Conservation (phyloP, 2,329 filamentous ascomycete genomes). For the Fusarium sp. region DNA sequence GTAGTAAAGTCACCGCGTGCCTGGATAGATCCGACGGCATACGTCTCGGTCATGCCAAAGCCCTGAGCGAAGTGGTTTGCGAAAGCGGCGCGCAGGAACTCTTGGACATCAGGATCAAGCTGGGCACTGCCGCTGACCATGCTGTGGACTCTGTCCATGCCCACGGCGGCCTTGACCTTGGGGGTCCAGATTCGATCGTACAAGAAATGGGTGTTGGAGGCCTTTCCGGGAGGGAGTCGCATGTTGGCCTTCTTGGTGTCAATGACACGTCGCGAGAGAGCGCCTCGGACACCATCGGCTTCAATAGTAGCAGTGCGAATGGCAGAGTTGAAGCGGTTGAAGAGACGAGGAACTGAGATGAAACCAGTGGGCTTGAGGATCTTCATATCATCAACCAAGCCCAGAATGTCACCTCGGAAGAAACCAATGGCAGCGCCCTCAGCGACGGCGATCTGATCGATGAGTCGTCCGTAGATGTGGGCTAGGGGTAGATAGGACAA, state of each 20-base stretch:
- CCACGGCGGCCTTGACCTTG: slow-evolving; percentile 85
- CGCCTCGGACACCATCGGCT: slow-evolving; percentile 79
- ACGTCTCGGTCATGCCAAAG: slow-evolving; percentile 94
- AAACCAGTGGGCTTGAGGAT: slow-evolving; percentile 82
- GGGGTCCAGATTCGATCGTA: slow-evolving; percentile 90
- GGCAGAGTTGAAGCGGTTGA: slow-evolving; percentile 86
- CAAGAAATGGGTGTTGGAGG: slow-evolving; percentile 79
- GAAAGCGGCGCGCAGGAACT: slow-evolving; percentile 86
- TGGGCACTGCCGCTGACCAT: slow-evolving; percentile 92
- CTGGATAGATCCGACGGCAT: slow-evolving; percentile 79
- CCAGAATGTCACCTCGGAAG: slow-evolving; percentile 90
- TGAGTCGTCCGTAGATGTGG: slow-evolving; percentile 89
- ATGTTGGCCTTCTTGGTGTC: slow-evolving; percentile 81
- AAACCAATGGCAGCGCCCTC: slow-evolving; percentile 82
- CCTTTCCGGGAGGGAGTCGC: slow-evolving; percentile 73
- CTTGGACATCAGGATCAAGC: slow-evolving; percentile 85
- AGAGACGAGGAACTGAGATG: slow-evolving; percentile 88
- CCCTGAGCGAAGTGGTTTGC: slow-evolving; percentile 83
- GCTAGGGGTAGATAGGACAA: slow-evolving; percentile 92
- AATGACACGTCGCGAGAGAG: slow-evolving; percentile 81
- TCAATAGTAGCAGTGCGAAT: slow-evolving; percentile 83
- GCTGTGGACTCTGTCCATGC: slow-evolving; percentile 74
- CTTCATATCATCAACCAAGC: slow-evolving; percentile 91
- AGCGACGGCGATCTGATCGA: slow-evolving; percentile 78
- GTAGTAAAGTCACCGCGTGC: slow-evolving; percentile 72